These are phyloP conservation scores for Fusarium pseudoanthophilum DNA, from an alignment of 2,329 filamentous ascomycete species.

Conservation along the genomic window DNA sequence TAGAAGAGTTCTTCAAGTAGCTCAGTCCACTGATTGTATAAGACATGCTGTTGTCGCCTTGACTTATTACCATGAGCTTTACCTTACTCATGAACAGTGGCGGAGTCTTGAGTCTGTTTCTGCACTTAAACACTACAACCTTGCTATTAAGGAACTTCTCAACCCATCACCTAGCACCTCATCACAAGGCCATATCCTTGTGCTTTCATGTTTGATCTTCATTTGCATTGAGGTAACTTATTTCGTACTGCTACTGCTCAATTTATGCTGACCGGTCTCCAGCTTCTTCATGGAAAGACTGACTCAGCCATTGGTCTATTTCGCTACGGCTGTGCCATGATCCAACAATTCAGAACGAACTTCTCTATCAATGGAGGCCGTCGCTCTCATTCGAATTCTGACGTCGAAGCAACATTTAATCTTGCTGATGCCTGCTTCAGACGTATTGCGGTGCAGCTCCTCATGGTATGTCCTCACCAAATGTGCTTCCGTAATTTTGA, in stretches of 20 bases:
- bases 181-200: background rate
- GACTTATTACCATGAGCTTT: constrained; percentile 13
- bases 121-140: constrained; percentile 19
- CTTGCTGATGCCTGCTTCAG: constrained; percentile 11
- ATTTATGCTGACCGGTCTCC: background rate
- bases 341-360: background rate
- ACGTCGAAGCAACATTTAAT: background rate
- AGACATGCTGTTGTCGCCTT: constrained; percentile 13
- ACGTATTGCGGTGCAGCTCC: constrained; percentile 14
- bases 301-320: constrained; percentile 21
- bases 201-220: constrained; percentile 29
- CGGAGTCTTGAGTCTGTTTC: background rate
- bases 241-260: rapidly evolving
- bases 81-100: constrained; percentile 5
- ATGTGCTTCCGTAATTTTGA: rapidly evolving
- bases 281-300: constrained; percentile 31
- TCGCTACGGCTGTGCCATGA: constrained; percentile 32
- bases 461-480: background rate
- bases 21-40: constrained; percentile 9
- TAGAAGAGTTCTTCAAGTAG: constrained; percentile 11
- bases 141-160: constrained; percentile 19
- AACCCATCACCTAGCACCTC: background rate
- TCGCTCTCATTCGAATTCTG: rapidly evolving
- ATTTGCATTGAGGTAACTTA: constrained; percentile 19
- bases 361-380: rapidly evolving